These are phyloP conservation scores for Trichosporon sp. DNA, from an alignment of 1,284 basidiomycete species.

Conservation along the genomic window DNA sequence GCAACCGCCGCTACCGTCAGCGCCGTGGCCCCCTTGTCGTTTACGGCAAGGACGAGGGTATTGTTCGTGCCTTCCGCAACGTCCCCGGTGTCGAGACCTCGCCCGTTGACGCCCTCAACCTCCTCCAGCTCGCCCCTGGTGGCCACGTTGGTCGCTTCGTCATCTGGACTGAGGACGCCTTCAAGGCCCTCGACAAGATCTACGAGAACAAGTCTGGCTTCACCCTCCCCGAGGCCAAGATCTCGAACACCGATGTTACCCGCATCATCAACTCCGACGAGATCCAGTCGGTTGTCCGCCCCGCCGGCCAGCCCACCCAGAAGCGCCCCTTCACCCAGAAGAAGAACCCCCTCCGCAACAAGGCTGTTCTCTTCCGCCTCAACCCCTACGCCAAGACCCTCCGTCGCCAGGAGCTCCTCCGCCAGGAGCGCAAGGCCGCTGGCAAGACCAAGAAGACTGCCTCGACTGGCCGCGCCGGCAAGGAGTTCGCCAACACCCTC, in stretches of 20 bases:
- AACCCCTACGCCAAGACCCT: conserved; percentile 98
- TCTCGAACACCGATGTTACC: conserved; percentile 94
- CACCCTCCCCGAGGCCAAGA: conserved; percentile 89
- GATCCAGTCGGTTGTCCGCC: conserved; percentile 92
- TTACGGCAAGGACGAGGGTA: conserved; percentile 97
- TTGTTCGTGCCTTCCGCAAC: conserved; percentile 98
- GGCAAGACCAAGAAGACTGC: conserved; percentile 55
- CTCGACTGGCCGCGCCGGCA: conserved; percentile 65
- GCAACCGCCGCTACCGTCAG: conserved; percentile 95
- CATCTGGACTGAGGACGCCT: conserved; percentile 98
- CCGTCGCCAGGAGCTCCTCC: conserved; percentile 75
- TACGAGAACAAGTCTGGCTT: conserved; percentile 97
- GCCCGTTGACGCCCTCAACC: conserved; percentile 92
- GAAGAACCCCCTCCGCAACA: conserved; percentile 99
- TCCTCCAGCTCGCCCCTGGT: conserved; percentile 98
- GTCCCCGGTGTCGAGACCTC: conserved; percentile 97
- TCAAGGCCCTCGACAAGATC: conserved; percentile 88
- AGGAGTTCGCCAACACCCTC: conserved; percentile 83
- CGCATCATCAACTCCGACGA: conserved; percentile 98
- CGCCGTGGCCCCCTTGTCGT: conserved; percentile 97
- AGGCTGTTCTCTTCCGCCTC: conserved; percentile 93
- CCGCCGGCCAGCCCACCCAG: conserved; percentile 62
- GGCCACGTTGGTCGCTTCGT: conserved; percentile 98
- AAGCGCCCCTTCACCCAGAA: conserved; percentile 90
- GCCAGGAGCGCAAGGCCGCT: conserved; percentile 54